Evolutionary conservation across 495 filamentous ascomycete genomes (phyloP), one percentile per base, ranked within the genome.

Genomic region (Usnea hakonensis): DNA sequence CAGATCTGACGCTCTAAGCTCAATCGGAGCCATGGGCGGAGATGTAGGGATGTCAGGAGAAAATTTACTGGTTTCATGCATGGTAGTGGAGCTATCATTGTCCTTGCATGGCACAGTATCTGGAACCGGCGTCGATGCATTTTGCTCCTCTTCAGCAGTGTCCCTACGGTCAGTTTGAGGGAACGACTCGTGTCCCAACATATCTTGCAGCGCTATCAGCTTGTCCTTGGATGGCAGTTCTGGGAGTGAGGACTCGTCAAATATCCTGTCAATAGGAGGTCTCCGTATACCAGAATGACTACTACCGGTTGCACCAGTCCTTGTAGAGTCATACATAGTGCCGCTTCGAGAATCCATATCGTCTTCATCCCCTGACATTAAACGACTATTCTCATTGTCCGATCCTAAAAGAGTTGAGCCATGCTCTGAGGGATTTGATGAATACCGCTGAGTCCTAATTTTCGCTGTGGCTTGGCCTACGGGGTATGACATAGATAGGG

Each of bases 251-350:
- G 85, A 85, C 58, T 90, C 85, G 72, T 95, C 85, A 75, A 97
- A 97, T 75, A 97, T 90, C 3, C 85, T 87, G 61, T 97, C 91
- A 33, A 96, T 81, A 5, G 87, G 86, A 54, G 83, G 77, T 28
- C 80, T 77, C 58, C 81, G 75, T 44, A 76, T 61, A 36, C 78
- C 79, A 16, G 77, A 76, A 53, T 70, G 69, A 67, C 80, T 83
- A 60, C 76, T 79, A 60, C 74, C 84, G 9, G 91, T 95, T 30
- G 85, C 84, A 55, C 87, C 83, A 11, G 93, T 96, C 61, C 91
- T 86, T 64, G 94, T 77, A 19, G 92, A 97, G 72, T 97, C 94
- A 75, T 90, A 97, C 53, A 91, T 84, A 8, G 89, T 93, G 66
- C 97, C 94, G 67, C 89, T 96, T 74, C 88, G 83, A 32, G 55